A percentile compares a stretch with the other conserved stretches of the same genome.
These are phyloP conservation scores for Vigna unguiculata DNA, from an alignment of 306 rosid species.

Conservation along the genomic window DNA sequence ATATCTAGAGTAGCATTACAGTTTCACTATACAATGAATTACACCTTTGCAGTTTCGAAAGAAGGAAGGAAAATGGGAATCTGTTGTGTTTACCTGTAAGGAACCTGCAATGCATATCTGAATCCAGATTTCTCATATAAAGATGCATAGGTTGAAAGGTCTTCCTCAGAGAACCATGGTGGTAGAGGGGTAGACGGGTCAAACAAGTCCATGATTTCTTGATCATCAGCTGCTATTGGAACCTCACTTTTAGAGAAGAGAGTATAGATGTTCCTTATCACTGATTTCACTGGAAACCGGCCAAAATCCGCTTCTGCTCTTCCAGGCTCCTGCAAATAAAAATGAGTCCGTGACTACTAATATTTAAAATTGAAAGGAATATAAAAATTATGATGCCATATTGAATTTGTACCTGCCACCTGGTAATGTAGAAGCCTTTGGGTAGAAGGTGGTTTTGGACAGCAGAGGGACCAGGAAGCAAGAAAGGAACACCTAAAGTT, in stretches of 20 bases:
- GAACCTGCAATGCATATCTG: constrained; percentile 53
- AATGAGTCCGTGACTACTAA: neutral
- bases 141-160: constrained; percentile 60
- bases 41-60: neutral
- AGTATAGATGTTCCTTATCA: constrained; percentile 60
- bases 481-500: constrained; percentile 60
- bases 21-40: neutral
- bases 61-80: neutral
- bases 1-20: neutral
- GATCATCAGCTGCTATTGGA: constrained; percentile 53
- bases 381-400: neutral
- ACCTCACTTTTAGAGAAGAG: constrained; percentile 64
- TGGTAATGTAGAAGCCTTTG: constrained; percentile 56
- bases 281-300: constrained; percentile 59
- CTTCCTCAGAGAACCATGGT: constrained; percentile 63
- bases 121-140: constrained; percentile 61
- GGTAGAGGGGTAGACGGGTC: constrained; percentile 61
- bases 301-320: constrained; percentile 65
- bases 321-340: constrained; percentile 53
- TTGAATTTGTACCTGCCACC: constrained; percentile 56
- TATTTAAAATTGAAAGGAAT: neutral
- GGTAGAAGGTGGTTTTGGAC: constrained; percentile 58
- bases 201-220: constrained; percentile 68
- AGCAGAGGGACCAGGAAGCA: constrained; percentile 54
- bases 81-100: constrained; percentile 48